Conservation (phyloP, 2,329 filamentous ascomycete species). For the Fusarium continuum region DNA sequence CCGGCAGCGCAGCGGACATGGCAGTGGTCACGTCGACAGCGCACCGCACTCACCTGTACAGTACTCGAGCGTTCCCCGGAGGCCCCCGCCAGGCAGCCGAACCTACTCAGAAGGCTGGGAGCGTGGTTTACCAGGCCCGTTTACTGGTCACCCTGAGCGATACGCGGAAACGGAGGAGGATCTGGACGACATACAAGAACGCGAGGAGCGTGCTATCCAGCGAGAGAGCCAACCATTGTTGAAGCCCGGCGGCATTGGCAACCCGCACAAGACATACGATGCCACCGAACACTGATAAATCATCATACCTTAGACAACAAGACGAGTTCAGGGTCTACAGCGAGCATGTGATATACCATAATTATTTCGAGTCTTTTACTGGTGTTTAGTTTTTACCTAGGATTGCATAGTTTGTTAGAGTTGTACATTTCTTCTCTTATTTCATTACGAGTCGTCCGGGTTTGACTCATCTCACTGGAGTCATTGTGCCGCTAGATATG, state of each 20-base stretch:
- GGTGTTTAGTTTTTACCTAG: slow-evolving; percentile 24
- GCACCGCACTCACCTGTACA: slow-evolving; percentile 44
- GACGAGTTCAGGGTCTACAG: slow-evolving; percentile 15
- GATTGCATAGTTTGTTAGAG: slow-evolving; percentile 28
- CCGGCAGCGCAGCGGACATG: slow-evolving; percentile 46
- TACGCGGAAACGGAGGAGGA: slow-evolving; percentile 63
- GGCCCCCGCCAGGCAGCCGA: slow-evolving; percentile 51
- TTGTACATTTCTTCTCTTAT: slow-evolving; percentile 14
- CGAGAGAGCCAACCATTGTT: slow-evolving; percentile 62
- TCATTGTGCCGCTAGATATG: slow-evolving; percentile 1
- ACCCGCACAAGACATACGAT: slow-evolving; percentile 54
- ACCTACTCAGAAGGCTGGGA: slow-evolving; percentile 62
- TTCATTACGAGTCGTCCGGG: neutral
- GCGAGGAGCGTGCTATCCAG: slow-evolving; percentile 61
- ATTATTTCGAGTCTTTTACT: slow-evolving; percentile 13
- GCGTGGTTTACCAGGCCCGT: slow-evolving; percentile 60
- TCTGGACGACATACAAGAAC: slow-evolving; percentile 59
- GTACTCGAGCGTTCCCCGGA: slow-evolving; percentile 42
- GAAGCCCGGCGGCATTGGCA: slow-evolving; percentile 60
- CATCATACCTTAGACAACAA: slow-evolving; percentile 10
- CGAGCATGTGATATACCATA: slow-evolving; percentile 39
- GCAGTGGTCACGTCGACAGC: slow-evolving; percentile 37
- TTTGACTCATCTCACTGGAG: slow-evolving; percentile 22
- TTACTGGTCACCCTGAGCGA: slow-evolving; percentile 61
- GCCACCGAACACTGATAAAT: slow-evolving; percentile 37